phyloP scores from a whole-genome alignment of 768 basidiomycete species.

The Boletus pseudo-olivaceus region DNA sequence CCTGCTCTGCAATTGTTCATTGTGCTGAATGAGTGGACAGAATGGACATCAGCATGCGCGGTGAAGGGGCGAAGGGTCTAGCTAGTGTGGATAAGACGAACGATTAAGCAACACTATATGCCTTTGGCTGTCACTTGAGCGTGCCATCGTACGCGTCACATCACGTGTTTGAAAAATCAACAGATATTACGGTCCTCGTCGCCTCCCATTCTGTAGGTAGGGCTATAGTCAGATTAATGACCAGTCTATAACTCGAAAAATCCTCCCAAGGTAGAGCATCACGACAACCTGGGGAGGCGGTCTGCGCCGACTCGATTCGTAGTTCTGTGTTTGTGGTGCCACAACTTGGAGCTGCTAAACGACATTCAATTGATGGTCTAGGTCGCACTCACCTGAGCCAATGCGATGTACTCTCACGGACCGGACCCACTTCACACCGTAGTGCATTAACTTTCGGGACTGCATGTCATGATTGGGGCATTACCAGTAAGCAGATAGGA shows the following conservation, averaged over 20 bases:
- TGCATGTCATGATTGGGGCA: neutral
- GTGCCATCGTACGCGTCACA: conserved; percentile 5
- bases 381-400: neutral
- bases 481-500: neutral
- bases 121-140: neutral
- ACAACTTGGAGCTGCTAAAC: too few relatives aligned
- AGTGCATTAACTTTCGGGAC: neutral
- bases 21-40: neutral
- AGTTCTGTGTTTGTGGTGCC: neutral
- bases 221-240: neutral
- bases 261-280: neutral
- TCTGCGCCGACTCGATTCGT: too few relatives aligned
- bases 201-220: neutral
- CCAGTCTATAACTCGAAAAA: neutral
- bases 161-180: conserved; percentile 26
- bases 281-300: neutral
- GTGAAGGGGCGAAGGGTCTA: neutral
- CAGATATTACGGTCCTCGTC: too few relatives aligned
- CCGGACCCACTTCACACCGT: neutral
- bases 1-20: conserved; percentile 28
- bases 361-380: neutral
- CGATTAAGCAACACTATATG: neutral
- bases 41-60: conserved; percentile 4
- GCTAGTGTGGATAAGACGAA: neutral
- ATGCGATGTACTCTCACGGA: neutral